These are phyloP conservation scores for Alternaria arbusti DNA, from an alignment of 2,329 filamentous ascomycete genomes.

Conservation along the genomic window DNA sequence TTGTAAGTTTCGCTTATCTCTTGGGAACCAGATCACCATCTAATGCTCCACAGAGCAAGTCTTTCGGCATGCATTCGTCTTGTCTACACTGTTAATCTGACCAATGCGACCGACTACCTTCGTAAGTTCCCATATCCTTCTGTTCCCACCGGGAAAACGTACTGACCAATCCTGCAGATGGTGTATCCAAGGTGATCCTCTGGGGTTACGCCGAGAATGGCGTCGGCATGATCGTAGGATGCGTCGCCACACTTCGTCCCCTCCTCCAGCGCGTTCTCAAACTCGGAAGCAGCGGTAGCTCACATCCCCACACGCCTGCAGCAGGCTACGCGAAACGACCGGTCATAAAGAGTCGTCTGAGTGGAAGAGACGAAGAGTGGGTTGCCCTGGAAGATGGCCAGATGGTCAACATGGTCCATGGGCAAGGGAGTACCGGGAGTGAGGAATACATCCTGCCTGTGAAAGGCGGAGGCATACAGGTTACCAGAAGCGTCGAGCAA, in stretches of 20 bases:
- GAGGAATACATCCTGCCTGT: constrained; percentile 6
- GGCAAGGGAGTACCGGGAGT: constrained; percentile 3
- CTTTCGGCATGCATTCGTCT: constrained; percentile 13
- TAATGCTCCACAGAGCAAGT: constrained; percentile 5
- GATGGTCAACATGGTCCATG: constrained; percentile 7
- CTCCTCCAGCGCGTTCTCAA: constrained; percentile 12
- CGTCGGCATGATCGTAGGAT: constrained; percentile 12
- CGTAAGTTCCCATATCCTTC: not conserved
- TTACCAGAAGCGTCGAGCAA: constrained; percentile 10
- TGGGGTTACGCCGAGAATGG: constrained; percentile 14
- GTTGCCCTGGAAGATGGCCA: constrained; percentile 6
- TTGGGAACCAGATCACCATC: constrained; percentile 1
- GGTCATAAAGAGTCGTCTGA: constrained; percentile 8
- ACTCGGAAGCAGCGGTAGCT: constrained; percentile 7
- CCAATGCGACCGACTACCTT: constrained; percentile 7
- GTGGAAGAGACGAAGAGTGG: constrained; percentile 11
- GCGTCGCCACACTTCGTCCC: constrained; percentile 12
- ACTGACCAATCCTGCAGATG: not conserved
- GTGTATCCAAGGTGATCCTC: constrained; percentile 9
- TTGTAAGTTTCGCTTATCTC: constrained; percentile 12
- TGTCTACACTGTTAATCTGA: constrained; percentile 10
- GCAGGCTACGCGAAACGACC: constrained; percentile 8
- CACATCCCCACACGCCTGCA: constrained; percentile 2
- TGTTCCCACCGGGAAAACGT: not conserved
- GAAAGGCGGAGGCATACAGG: constrained; percentile 4